phyloP scores from a whole-genome alignment of 371 early-diverging fungal species.

The Mortierella sp. region DNA sequence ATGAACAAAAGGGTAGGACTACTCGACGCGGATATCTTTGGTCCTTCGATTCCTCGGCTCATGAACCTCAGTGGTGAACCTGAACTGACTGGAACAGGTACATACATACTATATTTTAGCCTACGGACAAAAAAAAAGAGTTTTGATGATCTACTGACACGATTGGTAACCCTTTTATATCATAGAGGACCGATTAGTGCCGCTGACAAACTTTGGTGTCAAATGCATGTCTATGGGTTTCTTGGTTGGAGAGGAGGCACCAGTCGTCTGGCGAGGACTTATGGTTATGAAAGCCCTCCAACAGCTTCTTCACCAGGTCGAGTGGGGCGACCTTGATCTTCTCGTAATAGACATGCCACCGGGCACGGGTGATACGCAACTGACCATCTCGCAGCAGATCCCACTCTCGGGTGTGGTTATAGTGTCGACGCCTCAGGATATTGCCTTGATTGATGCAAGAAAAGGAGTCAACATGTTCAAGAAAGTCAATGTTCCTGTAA shows the following conservation, averaged over 20 bases:
- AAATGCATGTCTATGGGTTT: constrained; percentile 95
- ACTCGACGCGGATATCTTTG: constrained; percentile 94
- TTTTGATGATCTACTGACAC: background rate
- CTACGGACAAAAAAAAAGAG: background rate
- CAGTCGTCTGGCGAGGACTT: constrained; percentile 93
- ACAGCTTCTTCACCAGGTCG: constrained; percentile 87
- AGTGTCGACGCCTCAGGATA: constrained; percentile 93
- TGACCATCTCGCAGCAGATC: constrained; percentile 88
- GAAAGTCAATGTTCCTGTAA: constrained; percentile 86
- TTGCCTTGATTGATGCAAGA: constrained; percentile 85
- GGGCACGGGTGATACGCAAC: constrained; percentile 92
- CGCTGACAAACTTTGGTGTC: constrained; percentile 85
- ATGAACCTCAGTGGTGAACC: constrained; percentile 87
- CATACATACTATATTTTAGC: background rate
- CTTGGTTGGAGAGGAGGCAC: constrained; percentile 78
- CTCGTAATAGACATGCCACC: constrained; percentile 95
- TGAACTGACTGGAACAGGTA: constrained; percentile 70
- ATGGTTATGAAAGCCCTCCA: constrained; percentile 97
- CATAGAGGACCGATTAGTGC: constrained; percentile 73
- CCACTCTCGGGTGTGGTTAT: constrained; percentile 85
- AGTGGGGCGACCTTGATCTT: constrained; percentile 84
- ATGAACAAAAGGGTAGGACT: constrained; percentile 77
- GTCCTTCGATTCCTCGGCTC: constrained; percentile 89
- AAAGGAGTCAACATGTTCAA: constrained; percentile 89
- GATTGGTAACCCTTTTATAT: background rate